Conservation (phyloP, 441 rosid species). For the Aquilaria agallochum region DNA sequence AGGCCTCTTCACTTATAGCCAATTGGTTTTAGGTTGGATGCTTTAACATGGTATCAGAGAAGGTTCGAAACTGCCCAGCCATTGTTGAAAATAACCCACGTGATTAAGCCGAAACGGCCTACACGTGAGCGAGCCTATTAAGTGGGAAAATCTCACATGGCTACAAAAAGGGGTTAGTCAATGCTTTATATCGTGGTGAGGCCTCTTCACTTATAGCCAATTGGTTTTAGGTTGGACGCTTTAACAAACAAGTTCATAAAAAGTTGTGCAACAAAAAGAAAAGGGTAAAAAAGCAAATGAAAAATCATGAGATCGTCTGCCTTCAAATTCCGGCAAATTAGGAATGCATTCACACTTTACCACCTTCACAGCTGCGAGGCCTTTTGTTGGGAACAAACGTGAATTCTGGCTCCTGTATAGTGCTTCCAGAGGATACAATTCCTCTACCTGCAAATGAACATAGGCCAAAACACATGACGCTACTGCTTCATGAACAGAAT, state of each 20-base stretch:
- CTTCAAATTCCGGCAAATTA: constrained; percentile 39
- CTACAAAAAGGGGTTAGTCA: no score
- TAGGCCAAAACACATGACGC: constrained; percentile 15
- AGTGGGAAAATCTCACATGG: no score
- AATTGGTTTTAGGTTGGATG: no score
- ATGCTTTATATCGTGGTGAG: no score
- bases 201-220: no score
- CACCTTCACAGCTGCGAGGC: constrained; percentile 30
- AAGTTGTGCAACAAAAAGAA: constrained; percentile 9
- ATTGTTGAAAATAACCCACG: no score
- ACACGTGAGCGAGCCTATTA: no score
- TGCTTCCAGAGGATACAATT: constrained; percentile 26
- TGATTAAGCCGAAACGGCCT: no score
- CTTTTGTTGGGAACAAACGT: constrained; percentile 41
- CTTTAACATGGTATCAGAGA: no score
- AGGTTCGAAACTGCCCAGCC: no score
- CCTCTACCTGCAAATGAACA: constrained; percentile 36
- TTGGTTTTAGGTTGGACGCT: no score
- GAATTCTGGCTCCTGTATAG: constrained; percentile 35
- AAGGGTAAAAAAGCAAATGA: constrained; percentile 12
- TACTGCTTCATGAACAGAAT: constrained; percentile 10
- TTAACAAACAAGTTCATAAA: neutral
- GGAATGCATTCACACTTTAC: constrained; percentile 33
- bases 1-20: no score
- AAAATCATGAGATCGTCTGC: constrained; percentile 31